phyloP scores from a whole-genome alignment of 768 basidiomycete genomes.

The Collybiopsis luxurians region DNA sequence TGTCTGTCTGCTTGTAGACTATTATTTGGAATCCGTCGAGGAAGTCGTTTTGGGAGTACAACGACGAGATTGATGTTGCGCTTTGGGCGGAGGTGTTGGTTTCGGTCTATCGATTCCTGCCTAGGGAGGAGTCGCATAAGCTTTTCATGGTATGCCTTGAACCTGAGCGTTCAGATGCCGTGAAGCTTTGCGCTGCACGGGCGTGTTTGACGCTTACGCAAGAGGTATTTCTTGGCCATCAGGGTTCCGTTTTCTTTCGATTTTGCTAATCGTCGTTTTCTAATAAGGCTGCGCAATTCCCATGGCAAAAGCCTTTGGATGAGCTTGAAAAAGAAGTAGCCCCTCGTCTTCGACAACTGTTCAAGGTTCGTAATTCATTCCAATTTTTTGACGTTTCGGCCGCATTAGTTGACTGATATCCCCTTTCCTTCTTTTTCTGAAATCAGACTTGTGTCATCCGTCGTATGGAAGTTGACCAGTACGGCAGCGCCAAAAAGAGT shows the following conservation, averaged over 20 bases:
- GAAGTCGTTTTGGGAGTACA: conserved; percentile 69
- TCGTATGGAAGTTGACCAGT: conserved; percentile 60
- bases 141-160: conserved; percentile 67
- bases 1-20: conserved; percentile 12
- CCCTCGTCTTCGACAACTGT: conserved; percentile 50
- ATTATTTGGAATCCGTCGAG: conserved; percentile 27
- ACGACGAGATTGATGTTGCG: conserved; percentile 73
- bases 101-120: conserved; percentile 67
- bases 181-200: conserved; percentile 75
- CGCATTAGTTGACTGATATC: no score
- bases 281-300: conserved; percentile 46
- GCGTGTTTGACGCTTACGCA: conserved; percentile 66
- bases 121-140: conserved; percentile 55
- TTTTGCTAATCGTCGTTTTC: not conserved
- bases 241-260: no score
- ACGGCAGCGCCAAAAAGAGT: conserved; percentile 51
- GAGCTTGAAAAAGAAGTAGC: conserved; percentile 44
- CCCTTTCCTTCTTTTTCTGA: no score
- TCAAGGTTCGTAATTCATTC: conserved; percentile 40
- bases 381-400: not conserved
- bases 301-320: conserved; percentile 55
- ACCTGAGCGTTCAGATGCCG: conserved; percentile 75
- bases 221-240: conserved; percentile 55
- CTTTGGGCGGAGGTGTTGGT: conserved; percentile 75
- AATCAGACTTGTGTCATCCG: conserved; percentile 46